These are phyloP conservation scores for Magnolia officinalis DNA, from an alignment of 164 flowering plant genomes.

Conservation along the genomic window DNA sequence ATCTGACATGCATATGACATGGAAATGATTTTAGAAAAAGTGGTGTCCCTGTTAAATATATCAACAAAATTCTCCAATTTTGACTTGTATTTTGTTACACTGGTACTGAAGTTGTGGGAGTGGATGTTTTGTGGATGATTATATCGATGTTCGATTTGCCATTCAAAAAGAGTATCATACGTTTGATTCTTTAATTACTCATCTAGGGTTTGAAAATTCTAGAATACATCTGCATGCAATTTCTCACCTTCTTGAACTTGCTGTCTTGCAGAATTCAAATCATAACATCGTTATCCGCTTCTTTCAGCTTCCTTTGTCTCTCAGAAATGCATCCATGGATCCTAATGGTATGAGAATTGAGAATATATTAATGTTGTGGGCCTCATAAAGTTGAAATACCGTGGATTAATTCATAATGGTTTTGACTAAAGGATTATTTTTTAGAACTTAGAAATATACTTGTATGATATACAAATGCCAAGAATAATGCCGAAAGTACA, in stretches of 20 bases:
- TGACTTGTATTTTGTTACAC: no score
- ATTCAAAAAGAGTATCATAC: no score
- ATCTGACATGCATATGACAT: no score
- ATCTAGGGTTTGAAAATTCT: background rate
- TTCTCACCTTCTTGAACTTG: slow-evolving; percentile 2
- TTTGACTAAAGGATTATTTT: background rate
- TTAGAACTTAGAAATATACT: background rate
- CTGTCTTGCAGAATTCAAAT: slow-evolving; percentile 52
- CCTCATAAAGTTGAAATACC: slow-evolving; percentile 2
- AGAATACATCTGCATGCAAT: background rate
- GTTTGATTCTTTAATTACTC: no score
- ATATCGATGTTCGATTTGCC: no score
- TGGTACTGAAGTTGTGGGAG: no score
- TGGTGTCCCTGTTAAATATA: no score
- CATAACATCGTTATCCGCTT: slow-evolving; percentile 47
- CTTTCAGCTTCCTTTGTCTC: slow-evolving; percentile 86
- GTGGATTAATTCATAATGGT: background rate
- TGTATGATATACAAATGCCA: background rate
- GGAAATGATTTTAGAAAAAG: no score
- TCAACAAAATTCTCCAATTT: no score
- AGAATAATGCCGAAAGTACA: background rate
- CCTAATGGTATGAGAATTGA: slow-evolving; percentile 44
- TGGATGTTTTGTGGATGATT: no score
- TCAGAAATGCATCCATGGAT: slow-evolving; percentile 53
- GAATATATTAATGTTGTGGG: background rate